Evolutionary conservation across 1,284 basidiomycete species (phyloP).

Genomic region (Ustilago crameri): DNA sequence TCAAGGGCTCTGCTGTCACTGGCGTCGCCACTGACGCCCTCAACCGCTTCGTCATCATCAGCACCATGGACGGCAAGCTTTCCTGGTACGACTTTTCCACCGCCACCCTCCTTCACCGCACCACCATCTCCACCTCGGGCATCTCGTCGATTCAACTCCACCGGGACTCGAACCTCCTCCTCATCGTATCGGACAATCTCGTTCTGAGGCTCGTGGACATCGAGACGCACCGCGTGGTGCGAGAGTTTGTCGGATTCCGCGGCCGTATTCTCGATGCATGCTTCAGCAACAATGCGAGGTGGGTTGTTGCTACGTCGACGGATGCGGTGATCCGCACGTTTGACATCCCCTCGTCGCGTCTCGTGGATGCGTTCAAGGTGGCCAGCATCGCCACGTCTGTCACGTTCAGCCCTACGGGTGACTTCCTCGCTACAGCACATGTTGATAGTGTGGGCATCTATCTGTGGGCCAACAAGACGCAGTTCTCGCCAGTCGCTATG

Average conservation of each 20-base stretch:
- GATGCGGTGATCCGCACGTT: conserved; percentile 95
- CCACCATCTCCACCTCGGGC: conserved; percentile 77
- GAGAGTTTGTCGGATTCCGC: conserved; percentile 75
- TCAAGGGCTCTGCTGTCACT: conserved; percentile 69
- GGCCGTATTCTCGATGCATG: conserved; percentile 60
- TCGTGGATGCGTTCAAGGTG: conserved; percentile 92
- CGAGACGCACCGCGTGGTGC: conserved; percentile 85
- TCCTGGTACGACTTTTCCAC: conserved; percentile 97
- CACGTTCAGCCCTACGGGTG: conserved; percentile 91
- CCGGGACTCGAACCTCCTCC: conserved; percentile 85
- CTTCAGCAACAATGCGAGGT: conserved; percentile 92
- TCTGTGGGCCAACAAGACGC: conserved; percentile 96
- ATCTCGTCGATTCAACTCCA: conserved; percentile 81
- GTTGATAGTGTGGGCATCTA: conserved; percentile 93
- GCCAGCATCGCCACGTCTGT: conserved; percentile 89
- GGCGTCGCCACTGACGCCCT: conserved; percentile 87
- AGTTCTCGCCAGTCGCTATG: conserved; percentile 86
- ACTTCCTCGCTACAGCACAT: conserved; percentile 95
- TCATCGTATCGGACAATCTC: conserved; percentile 85
- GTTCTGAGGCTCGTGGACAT: conserved; percentile 87
- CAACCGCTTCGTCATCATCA: conserved; percentile 82
- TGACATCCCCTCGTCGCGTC: conserved; percentile 89
- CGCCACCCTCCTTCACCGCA: conserved; percentile 76
- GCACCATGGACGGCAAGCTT: conserved; percentile 84
- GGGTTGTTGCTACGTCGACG: conserved; percentile 87